Percentiles rank a stretch among this genome's conserved stretches.
Evolutionary conservation across 257 asterid genomes (phyloP).

Genomic region (Solanum corneliomulleri): DNA sequence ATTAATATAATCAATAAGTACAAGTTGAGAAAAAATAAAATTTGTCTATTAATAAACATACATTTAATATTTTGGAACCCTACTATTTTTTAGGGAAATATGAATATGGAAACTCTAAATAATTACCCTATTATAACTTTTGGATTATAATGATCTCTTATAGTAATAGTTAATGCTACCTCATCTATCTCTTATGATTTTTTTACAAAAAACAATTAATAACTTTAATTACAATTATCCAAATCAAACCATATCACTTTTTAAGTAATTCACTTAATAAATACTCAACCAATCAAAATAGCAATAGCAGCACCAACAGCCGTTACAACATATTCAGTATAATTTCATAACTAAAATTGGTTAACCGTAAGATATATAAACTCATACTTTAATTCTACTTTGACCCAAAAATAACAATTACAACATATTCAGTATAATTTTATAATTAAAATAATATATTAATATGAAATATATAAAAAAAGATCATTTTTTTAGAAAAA

Average conservation of each 20-base stretch:
- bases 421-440: too few species aligned
- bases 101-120: neutral
- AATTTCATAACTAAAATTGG: rapidly evolving
- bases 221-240: neutral
- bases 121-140: neutral
- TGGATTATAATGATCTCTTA: neutral
- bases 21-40: neutral
- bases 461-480: neutral
- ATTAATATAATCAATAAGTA: neutral
- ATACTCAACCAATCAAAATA: neutral
- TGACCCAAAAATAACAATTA: too few species aligned
- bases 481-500: rapidly evolving
- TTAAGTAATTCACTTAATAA: neutral
- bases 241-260: neutral
- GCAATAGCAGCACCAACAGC: neutral
- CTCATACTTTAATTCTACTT: neutral
- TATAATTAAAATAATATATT: too few species aligned
- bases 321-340: neutral
- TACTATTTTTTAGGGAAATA: neutral
- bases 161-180: neutral
- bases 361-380: too few species aligned
- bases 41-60: neutral
- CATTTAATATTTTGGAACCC: neutral
- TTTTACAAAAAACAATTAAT: neutral
- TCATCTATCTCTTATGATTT: neutral